Conservation (phyloP, 2,329 filamentous ascomycete species). For the Triangularia setosa region DNA sequence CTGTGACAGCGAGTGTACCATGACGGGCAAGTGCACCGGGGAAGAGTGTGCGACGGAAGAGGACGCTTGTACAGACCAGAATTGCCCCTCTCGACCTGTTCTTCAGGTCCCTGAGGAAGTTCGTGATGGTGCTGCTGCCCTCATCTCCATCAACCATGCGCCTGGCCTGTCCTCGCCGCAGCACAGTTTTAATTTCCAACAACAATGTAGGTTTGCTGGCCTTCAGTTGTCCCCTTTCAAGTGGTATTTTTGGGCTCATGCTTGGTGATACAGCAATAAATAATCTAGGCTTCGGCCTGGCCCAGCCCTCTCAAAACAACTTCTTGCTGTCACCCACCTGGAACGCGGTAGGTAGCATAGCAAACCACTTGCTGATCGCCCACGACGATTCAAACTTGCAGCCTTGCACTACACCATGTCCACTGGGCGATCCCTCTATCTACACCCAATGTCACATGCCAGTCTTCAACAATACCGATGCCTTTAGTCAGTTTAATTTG, state of each 20-base stretch:
- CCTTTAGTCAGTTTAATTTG: constrained; percentile 20
- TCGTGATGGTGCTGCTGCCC: constrained; percentile 28
- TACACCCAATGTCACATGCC: constrained; percentile 27
- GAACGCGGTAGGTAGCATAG: constrained; percentile 18
- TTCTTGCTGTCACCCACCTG: constrained; percentile 16
- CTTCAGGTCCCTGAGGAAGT: constrained; percentile 23
- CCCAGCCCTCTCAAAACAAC: constrained; percentile 11
- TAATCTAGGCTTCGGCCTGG: constrained; percentile 16
- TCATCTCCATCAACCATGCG: constrained; percentile 31
- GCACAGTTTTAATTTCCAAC: constrained; percentile 17
- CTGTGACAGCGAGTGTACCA: constrained; percentile 29
- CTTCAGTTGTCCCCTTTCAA: not conserved
- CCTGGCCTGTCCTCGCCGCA: constrained; percentile 15
- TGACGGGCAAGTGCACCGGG: constrained; percentile 29
- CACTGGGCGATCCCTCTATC: constrained; percentile 24
- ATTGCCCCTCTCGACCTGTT: constrained; percentile 24
- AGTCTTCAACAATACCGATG: constrained; percentile 10
- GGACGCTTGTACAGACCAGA: constrained; percentile 30
- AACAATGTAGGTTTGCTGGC: constrained; percentile 16
- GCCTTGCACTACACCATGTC: constrained; percentile 25
- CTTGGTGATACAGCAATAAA: constrained; percentile 13
- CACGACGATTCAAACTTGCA: constrained; percentile 23
- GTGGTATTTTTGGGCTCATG: constrained; percentile 10
- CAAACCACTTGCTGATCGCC: constrained; percentile 24
- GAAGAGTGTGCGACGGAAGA: constrained; percentile 27